Evolutionary conservation across 2,329 filamentous ascomycete genomes (phyloP), one percentile per base, ranked within the genome.

Genomic region (Fusarium buharicum): DNA sequence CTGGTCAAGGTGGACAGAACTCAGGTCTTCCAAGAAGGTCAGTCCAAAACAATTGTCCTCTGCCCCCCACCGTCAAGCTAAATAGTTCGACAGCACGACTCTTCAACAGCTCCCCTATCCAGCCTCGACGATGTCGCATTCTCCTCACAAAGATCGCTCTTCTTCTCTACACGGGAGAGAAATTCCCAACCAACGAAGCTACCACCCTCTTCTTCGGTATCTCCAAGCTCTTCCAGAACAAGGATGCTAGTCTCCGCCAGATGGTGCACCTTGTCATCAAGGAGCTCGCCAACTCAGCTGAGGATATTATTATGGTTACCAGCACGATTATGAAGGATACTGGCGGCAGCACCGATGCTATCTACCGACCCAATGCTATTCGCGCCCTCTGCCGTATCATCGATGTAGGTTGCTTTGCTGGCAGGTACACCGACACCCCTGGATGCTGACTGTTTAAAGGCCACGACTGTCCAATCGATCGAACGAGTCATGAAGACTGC

Each of bases 291-390:
- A 88, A 89, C 77, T 97, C 93, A 20, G 95, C 95, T 56, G 93
- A 98, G 81, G 95, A 99, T 84, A 96, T 97, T 66, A 99, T 99
- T 76, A 98, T 99, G 95, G 95, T 97, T 62, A 99, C 95, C 16
- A 96, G 92, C 79, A 97, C 94, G 70, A 97, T 99, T 71, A 99
- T 98, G 95, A 99, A 99, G 83, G 95, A 99, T 77, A 97, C 94
- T 11, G 93, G 93, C 48, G 93, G 96, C 64, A 92, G 93, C 73
- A 97, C 92, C 73, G 95, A 98, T 75, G 90, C 93, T 49, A 88
- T 97, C 53, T 97, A 93, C 82, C 86, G 95, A 72, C 92, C 95
- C 48, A 99, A 99, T 81, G 94, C 95, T 62, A 98, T 98, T 75
- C 86, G 95, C 70, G 93, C 94, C 34, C 83, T 98, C 68, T 98